These are phyloP conservation scores for Mycena sp. DNA, from an alignment of 1,284 basidiomycete genomes.

Conservation along the genomic window DNA sequence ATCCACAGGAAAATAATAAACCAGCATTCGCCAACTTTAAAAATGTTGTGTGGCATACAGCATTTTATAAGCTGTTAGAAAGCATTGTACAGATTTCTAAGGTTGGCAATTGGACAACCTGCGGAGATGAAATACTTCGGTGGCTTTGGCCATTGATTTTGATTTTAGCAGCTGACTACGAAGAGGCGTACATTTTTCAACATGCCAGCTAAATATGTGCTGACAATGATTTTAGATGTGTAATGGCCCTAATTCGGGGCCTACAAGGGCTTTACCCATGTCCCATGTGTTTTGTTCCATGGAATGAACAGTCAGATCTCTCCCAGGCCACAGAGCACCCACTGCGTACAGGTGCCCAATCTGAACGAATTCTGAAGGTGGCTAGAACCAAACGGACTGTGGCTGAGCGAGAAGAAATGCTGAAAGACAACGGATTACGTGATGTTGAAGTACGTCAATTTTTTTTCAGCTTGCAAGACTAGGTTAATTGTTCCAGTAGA, in stretches of 20 bases:
- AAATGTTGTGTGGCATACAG: too few species aligned
- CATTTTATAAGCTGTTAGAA: too few species aligned
- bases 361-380: slow-evolving; percentile 22
- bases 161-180: too few species aligned
- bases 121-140: too few species aligned
- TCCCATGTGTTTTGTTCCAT: slow-evolving; percentile 47
- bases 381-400: slow-evolving; percentile 17
- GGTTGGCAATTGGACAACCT: too few species aligned
- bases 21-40: too few species aligned
- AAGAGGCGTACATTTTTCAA: too few species aligned
- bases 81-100: too few species aligned
- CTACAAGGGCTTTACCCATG: slow-evolving; percentile 40
- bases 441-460: slow-evolving; percentile 40
- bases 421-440: slow-evolving; percentile 42
- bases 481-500: slow-evolving; percentile 38
- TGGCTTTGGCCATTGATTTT: too few species aligned
- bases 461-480: slow-evolving; percentile 3
- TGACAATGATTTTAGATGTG: slow-evolving; percentile 35
- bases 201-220: too few species aligned
- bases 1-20: too few species aligned
- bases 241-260: slow-evolving; percentile 47
- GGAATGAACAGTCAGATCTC: slow-evolving; percentile 35
- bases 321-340: slow-evolving; percentile 22
- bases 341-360: slow-evolving; percentile 29
- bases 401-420: slow-evolving; percentile 30